Evolutionary conservation across 768 basidiomycete species (phyloP).

Genomic region (Mycena galericulata): DNA sequence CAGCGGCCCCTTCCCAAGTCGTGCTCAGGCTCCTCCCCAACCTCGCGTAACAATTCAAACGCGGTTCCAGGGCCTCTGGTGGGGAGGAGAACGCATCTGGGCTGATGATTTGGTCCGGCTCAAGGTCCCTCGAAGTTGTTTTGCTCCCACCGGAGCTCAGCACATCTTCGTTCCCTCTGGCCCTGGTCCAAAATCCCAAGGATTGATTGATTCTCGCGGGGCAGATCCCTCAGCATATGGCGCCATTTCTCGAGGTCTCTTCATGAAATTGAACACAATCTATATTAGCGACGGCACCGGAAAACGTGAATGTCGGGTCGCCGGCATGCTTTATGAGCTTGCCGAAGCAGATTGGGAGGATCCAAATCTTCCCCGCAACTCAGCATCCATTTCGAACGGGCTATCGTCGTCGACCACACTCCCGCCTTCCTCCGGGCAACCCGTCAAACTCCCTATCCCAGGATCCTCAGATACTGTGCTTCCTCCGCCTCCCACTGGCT

Average conservation of each 20-base stretch:
- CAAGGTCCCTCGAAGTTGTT: conserved; percentile 72
- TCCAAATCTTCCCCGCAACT: conserved; percentile 31
- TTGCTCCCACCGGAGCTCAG: conserved; percentile 74
- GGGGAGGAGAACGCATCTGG: conserved; percentile 93
- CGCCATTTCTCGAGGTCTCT: conserved; percentile 72
- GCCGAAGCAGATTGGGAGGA: conserved; percentile 81
- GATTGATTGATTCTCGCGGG: conserved; percentile 35
- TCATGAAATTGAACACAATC: conserved; percentile 77
- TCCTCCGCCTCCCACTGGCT: conserved; percentile 76
- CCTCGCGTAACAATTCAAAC: conserved; percentile 58
- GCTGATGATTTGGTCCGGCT: conserved; percentile 85
- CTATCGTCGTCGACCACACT: conserved; percentile 14
- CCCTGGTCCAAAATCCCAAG: conserved; percentile 55
- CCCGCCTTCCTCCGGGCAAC: conserved; percentile 9
- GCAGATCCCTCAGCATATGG: conserved; percentile 54
- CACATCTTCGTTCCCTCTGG: conserved; percentile 73
- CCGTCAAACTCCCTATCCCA: not conserved
- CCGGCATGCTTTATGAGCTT: conserved; percentile 82
- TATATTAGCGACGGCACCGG: conserved; percentile 65
- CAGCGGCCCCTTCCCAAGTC: conserved; percentile 33
- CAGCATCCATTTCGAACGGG: conserved; percentile 1
- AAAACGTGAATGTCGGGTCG: conserved; percentile 73
- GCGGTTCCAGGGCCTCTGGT: conserved; percentile 87
- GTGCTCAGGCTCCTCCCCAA: conserved; percentile 24
- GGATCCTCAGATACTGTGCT: conserved; percentile 45